phyloP scores from a whole-genome alignment of 1,284 basidiomycete species.

The Leccinum subrobustum region DNA sequence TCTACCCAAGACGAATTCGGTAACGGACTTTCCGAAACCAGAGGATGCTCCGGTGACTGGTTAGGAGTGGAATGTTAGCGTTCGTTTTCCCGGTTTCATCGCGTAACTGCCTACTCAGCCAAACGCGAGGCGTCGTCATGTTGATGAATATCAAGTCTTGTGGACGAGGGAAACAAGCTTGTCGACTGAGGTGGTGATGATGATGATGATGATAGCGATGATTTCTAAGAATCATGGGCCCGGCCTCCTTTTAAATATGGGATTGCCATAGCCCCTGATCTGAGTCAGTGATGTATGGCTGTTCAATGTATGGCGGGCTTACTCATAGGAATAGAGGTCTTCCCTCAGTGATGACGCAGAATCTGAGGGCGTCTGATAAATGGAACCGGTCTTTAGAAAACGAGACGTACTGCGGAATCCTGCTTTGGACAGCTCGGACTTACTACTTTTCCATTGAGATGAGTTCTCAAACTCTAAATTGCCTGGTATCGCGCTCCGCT shows the following conservation, averaged over 20 bases:
- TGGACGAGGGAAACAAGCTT: neutral
- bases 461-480: too few relatives aligned
- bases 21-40: slow-evolving; percentile 7
- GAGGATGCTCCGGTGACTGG: slow-evolving; percentile 7
- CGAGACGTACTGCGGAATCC: too few relatives aligned
- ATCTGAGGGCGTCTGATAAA: too few relatives aligned
- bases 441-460: too few relatives aligned
- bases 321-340: too few relatives aligned
- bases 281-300: too few relatives aligned
- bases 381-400: too few relatives aligned
- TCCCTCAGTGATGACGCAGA: too few relatives aligned
- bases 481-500: too few relatives aligned
- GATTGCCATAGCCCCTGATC: too few relatives aligned
- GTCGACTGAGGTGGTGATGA: neutral
- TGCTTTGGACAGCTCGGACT: too few relatives aligned
- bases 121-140: slow-evolving; percentile 1
- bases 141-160: neutral
- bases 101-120: neutral
- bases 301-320: too few relatives aligned
- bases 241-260: neutral
- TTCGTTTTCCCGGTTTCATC: neutral
- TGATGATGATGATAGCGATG: neutral
- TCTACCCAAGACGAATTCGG: slow-evolving; percentile 2
- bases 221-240: neutral
- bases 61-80: neutral